A percentile compares a stretch with the other conserved stretches of the same genome.
phyloP scores from a whole-genome alignment of 805 yeast genomes.

The Ogataea allantospora region DNA sequence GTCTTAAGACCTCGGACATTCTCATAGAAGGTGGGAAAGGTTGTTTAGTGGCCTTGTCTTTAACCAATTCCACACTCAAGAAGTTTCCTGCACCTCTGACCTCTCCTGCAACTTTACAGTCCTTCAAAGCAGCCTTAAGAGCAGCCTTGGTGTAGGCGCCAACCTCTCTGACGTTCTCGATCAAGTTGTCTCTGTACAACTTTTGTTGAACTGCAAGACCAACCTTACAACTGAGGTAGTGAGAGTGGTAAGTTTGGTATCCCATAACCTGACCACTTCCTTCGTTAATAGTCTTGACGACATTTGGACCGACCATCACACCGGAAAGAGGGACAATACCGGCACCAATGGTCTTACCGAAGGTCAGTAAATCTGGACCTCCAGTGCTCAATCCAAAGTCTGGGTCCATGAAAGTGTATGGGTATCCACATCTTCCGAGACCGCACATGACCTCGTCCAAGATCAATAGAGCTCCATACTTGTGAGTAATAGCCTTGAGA shows the following conservation, averaged over 20 bases:
- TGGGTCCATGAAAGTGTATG: slow-evolving; percentile 37
- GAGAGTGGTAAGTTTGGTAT: slow-evolving; percentile 50
- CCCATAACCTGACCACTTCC: slow-evolving; percentile 43
- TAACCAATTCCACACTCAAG: slow-evolving; percentile 50
- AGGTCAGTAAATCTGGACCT: slow-evolving; percentile 47
- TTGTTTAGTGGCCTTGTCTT: slow-evolving; percentile 43
- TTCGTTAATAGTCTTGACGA: slow-evolving; percentile 35
- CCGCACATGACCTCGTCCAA: slow-evolving; percentile 60
- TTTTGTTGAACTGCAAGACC: slow-evolving; percentile 46
- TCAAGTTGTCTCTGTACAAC: slow-evolving; percentile 36
- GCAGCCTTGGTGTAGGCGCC: slow-evolving; percentile 43
- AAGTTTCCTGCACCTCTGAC: slow-evolving; percentile 54
- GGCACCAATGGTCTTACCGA: slow-evolving; percentile 49
- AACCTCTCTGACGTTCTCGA: slow-evolving; percentile 39
- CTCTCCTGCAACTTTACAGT: slow-evolving; percentile 40
- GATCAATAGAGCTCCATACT: slow-evolving; percentile 47
- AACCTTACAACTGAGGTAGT: slow-evolving; percentile 43
- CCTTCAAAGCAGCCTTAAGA: slow-evolving; percentile 29
- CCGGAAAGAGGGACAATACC: slow-evolving; percentile 51
- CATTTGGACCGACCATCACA: slow-evolving; percentile 40
- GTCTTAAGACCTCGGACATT: slow-evolving; percentile 8
- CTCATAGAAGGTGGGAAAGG: slow-evolving; percentile 36
- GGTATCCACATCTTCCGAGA: slow-evolving; percentile 49
- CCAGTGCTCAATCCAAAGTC: slow-evolving; percentile 15
- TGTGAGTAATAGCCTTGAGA: slow-evolving; percentile 44